These are phyloP conservation scores for Tuctoria greenei DNA, from an alignment of 176 grass and related monocot genomes.

Conservation along the genomic window DNA sequence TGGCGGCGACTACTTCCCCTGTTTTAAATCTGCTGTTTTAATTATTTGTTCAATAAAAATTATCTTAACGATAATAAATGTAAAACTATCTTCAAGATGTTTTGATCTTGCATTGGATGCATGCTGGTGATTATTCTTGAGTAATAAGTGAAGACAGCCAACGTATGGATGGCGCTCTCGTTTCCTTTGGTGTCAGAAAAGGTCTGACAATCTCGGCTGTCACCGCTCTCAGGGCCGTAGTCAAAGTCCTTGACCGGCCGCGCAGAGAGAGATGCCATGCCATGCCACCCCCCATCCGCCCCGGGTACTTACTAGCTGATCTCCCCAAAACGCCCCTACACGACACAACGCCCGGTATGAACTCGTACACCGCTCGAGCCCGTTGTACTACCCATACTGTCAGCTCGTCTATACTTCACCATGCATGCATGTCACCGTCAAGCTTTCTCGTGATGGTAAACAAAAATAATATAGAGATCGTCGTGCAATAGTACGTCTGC, in stretches of 20 bases:
- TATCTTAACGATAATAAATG: no score
- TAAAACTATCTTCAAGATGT: no score
- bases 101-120: no score
- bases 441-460: background rate
- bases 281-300: background rate
- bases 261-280: conserved; percentile 6
- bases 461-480: background rate
- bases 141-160: no score
- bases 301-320: background rate
- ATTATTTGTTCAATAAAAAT: no score
- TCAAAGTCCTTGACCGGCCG: conserved; percentile 61
- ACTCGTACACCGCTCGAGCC: background rate
- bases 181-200: conserved; percentile 43
- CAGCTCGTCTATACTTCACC: background rate
- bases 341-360: background rate
- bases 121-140: no score
- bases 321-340: conserved; percentile 38
- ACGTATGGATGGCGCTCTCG: background rate
- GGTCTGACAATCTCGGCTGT: conserved; percentile 61
- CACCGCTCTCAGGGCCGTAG: conserved; percentile 49
- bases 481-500: background rate
- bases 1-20: no score
- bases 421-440: background rate
- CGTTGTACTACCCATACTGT: background rate
- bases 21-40: no score